A percentile compares a stretch with the other conserved stretches of the same genome.
phyloP scores from a whole-genome alignment of 495 filamentous ascomycete genomes.

The Penicillium samsonianum region DNA sequence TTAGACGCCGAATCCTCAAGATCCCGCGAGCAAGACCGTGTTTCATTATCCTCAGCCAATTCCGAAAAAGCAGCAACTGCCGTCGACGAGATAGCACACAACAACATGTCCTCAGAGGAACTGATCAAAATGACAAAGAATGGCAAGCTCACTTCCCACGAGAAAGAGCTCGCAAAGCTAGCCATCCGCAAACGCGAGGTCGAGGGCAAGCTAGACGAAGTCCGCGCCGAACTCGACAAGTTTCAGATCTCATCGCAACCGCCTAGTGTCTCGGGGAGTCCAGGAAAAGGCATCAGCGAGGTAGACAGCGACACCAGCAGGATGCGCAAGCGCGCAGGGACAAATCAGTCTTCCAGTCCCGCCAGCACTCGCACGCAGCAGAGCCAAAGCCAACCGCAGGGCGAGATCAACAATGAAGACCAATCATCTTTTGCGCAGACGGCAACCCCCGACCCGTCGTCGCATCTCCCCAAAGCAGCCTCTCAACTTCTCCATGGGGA shows the following conservation, averaged over 20 bases:
- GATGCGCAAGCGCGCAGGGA: constrained; percentile 42
- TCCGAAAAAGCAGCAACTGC: constrained; percentile 25
- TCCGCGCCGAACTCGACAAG: constrained; percentile 45
- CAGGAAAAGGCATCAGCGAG: constrained; percentile 30
- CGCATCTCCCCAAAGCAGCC: constrained; percentile 32
- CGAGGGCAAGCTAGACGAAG: constrained; percentile 63
- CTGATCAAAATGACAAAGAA: constrained; percentile 34
- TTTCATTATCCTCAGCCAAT: constrained; percentile 25
- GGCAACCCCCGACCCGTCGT: constrained; percentile 18
- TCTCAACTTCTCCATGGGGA: constrained; percentile 37
- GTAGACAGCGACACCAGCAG: constrained; percentile 44
- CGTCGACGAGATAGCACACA: constrained; percentile 24
- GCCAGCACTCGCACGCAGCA: constrained; percentile 60
- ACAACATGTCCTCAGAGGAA: constrained; percentile 27
- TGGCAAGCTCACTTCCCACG: constrained; percentile 52
- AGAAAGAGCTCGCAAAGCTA: constrained; percentile 76
- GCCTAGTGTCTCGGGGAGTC: constrained; percentile 1
- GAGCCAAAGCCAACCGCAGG: constrained; percentile 35
- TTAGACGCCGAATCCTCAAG: background rate
- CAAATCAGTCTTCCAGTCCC: constrained; percentile 59
- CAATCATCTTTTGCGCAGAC: constrained; percentile 10
- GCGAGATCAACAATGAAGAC: constrained; percentile 14
- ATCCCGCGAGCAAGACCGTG: constrained; percentile 14
- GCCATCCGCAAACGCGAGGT: constrained; percentile 67
- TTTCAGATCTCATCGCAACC: constrained; percentile 36